Percentiles rank a stretch among this genome's conserved stretches.
Evolutionary conservation across 2,329 filamentous ascomycete genomes (phyloP).

Genomic region (Epicoccum nigrum): DNA sequence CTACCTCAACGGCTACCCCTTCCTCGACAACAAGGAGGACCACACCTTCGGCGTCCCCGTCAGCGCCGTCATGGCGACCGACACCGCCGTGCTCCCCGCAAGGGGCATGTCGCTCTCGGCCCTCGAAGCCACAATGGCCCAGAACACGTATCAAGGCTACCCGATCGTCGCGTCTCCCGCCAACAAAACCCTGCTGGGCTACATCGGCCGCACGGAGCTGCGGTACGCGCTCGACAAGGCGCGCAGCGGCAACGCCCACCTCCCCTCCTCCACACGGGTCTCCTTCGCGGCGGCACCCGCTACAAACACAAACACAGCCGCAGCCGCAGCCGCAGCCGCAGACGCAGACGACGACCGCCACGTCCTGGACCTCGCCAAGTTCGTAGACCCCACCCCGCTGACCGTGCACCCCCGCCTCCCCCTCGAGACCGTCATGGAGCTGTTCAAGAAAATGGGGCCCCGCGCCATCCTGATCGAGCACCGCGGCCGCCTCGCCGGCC

Average conservation of each 20-base stretch:
- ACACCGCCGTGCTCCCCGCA: constrained; percentile 75
- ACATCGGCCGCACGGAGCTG: constrained; percentile 90
- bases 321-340: not conserved
- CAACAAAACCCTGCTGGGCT: constrained; percentile 79
- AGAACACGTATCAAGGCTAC: constrained; percentile 89
- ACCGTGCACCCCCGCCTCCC: constrained; percentile 89
- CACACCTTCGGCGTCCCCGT: constrained; percentile 96
- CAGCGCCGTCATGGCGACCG: constrained; percentile 83
- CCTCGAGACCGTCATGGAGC: constrained; percentile 96
- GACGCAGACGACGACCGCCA: not conserved
- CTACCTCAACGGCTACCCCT: constrained; percentile 97
- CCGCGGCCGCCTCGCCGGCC: constrained; percentile 78
- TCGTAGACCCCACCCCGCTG: constrained; percentile 87
- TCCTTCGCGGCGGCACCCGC: too few relatives aligned
- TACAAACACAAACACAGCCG: too few relatives aligned
- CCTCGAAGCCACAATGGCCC: constrained; percentile 75
- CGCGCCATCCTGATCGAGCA: constrained; percentile 93
- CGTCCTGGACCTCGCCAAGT: constrained; percentile 78
- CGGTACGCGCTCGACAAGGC: constrained; percentile 86
- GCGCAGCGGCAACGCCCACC: constrained; percentile 62
- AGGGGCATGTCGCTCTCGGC: constrained; percentile 76
- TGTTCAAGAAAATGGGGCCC: constrained; percentile 97
- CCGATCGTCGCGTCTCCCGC: constrained; percentile 80
- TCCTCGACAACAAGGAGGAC: constrained; percentile 96
- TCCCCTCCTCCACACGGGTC: constrained; percentile 56